Percentiles rank a stretch among this genome's conserved stretches.
Evolutionary conservation across 306 rosid genomes (phyloP).

Genomic region (Quercus variabilis): DNA sequence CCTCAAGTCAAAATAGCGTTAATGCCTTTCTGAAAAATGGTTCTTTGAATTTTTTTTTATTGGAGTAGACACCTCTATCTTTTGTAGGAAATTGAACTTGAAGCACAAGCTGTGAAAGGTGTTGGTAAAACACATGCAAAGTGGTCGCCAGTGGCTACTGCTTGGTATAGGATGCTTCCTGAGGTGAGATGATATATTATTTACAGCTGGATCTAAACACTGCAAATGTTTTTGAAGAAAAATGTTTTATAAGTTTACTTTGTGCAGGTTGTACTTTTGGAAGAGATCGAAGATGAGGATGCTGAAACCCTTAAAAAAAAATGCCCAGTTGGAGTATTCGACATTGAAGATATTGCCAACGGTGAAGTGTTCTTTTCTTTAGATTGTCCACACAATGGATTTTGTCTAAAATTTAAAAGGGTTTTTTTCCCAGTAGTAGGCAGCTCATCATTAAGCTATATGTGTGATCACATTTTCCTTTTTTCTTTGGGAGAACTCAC

Average conservation of each 20-base stretch:
- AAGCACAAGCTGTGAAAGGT: conserved; percentile 97
- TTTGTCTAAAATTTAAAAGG: not conserved
- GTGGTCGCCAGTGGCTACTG: conserved; percentile 97
- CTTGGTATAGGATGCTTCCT: conserved; percentile 98
- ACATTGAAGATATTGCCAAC: conserved; percentile 84
- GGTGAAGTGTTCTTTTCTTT: conserved; percentile 41
- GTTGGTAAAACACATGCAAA: conserved; percentile 91
- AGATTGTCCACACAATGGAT: conserved; percentile 3
- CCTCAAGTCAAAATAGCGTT: not conserved
- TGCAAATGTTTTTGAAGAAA: not conserved
- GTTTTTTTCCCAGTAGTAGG: conserved; percentile 15
- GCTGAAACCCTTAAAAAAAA: conserved; percentile 68
- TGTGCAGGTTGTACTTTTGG: conserved; percentile 53
- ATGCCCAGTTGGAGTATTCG: conserved; percentile 78
- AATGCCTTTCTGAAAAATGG: not conserved
- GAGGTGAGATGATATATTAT: conserved; percentile 51
- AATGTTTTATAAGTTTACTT: not conserved
- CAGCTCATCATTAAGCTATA: not conserved
- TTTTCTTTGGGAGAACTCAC: conserved; percentile 3
- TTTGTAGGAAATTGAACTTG: conserved; percentile 87
- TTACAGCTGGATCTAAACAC: not conserved
- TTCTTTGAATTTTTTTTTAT: not conserved
- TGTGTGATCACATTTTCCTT: not conserved
- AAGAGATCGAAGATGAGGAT: conserved; percentile 55
- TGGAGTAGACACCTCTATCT: not conserved